These are phyloP conservation scores for Suillus sp. DNA, from an alignment of 768 basidiomycete species.

Conservation along the genomic window DNA sequence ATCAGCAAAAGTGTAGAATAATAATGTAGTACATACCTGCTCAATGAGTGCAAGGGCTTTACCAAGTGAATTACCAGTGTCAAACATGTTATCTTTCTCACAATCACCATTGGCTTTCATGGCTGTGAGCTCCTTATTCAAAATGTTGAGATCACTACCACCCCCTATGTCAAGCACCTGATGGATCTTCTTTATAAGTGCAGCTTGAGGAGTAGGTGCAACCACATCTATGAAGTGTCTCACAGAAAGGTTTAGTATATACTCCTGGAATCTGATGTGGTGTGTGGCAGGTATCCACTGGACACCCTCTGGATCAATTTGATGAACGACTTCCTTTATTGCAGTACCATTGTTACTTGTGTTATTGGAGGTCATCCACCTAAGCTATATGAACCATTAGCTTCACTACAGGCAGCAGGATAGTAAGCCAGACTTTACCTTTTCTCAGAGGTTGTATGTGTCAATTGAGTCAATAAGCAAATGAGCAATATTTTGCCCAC, in stretches of 20 bases:
- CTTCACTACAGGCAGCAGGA: too few species aligned
- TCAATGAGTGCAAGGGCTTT: not conserved
- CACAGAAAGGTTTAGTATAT: not conserved
- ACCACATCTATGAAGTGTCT: too few species aligned
- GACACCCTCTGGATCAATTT: not conserved
- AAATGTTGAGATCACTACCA: too few species aligned
- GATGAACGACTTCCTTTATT: not conserved
- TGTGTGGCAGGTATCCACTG: not conserved
- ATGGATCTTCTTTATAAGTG: too few species aligned
- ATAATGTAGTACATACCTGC: not conserved
- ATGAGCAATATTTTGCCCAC: not conserved
- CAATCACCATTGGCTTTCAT: too few species aligned
- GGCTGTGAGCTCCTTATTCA: too few species aligned
- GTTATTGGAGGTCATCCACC: not conserved
- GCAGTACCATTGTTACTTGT: not conserved
- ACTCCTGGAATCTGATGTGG: not conserved
- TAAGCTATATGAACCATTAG: too few species aligned
- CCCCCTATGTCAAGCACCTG: too few species aligned
- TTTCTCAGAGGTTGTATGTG: not conserved
- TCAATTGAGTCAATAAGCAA: not conserved
- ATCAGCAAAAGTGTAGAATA: not conserved
- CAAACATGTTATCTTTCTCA: too few species aligned
- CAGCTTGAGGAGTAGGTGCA: too few species aligned
- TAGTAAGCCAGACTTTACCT: not conserved
- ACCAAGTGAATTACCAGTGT: not conserved